These are phyloP conservation scores for Cucumis hystrix DNA, from an alignment of 306 rosid species.

Conservation along the genomic window DNA sequence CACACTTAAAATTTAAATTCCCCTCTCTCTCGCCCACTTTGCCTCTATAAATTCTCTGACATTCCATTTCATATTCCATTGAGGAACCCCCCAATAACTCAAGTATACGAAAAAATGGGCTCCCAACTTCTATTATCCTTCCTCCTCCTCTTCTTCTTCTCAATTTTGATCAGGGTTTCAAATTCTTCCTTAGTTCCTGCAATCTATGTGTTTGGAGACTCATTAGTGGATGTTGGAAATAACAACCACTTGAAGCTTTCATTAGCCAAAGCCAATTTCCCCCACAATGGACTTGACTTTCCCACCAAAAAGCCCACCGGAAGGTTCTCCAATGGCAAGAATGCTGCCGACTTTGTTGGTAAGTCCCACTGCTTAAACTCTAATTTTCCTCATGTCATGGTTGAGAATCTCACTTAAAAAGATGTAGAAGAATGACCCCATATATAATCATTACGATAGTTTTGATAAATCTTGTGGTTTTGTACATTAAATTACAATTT, in stretches of 20 bases:
- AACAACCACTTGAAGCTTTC: slow-evolving; percentile 23
- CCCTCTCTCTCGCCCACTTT: neutral
- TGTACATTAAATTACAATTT: too few species aligned
- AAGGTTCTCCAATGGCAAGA: slow-evolving; percentile 64
- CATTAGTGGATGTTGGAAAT: slow-evolving; percentile 34
- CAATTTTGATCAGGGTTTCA: neutral
- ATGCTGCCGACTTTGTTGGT: slow-evolving; percentile 67
- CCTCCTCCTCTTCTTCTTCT: neutral
- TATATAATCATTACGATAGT: too few species aligned
- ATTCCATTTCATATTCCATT: neutral
- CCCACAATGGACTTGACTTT: slow-evolving; percentile 54
- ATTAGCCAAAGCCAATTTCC: slow-evolving; percentile 33
- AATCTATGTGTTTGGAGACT: slow-evolving; percentile 29
- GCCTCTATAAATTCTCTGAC: neutral
- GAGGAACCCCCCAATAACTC: neutral
- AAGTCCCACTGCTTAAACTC: neutral
- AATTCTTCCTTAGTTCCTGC: slow-evolving; percentile 18
- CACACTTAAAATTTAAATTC: neutral
- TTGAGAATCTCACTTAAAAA: too few species aligned
- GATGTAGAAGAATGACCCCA: too few species aligned
- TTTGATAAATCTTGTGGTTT: too few species aligned
- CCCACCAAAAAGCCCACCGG: slow-evolving; percentile 45
- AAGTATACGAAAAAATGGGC: neutral
- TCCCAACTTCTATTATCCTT: neutral
- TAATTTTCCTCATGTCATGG: neutral